Evolutionary conservation across 169 alveolate genomes (phyloP).

Genomic region (Sarcocystis neurona): DNA sequence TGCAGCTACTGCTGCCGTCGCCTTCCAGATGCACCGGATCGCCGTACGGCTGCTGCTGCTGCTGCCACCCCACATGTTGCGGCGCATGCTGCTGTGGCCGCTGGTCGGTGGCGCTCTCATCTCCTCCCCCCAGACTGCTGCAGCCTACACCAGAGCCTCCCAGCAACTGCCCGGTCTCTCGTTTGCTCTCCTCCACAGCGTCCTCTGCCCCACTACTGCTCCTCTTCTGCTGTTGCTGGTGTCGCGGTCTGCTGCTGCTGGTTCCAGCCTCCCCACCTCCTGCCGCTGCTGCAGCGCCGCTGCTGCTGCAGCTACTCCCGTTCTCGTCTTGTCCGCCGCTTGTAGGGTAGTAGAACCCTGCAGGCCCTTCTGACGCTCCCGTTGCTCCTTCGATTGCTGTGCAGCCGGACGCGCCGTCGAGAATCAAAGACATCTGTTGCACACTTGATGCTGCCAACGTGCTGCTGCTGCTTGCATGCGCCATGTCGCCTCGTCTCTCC

Average conservation of each 20-base stretch:
- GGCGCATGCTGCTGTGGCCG: no score
- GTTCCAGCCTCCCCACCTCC: background rate
- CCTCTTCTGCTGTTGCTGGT: no score
- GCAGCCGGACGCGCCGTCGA: background rate
- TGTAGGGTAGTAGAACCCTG: no score
- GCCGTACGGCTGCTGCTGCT: background rate
- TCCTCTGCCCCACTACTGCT: no score
- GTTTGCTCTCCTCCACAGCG: no score
- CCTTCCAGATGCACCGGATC: background rate
- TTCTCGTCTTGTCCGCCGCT: no score
- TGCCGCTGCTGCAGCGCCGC: background rate
- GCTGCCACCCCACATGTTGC: no score
- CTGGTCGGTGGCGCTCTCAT: no score
- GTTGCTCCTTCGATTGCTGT: background rate
- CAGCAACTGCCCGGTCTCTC: no score
- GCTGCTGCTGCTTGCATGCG: conserved; percentile 38
- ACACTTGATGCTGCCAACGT: background rate
- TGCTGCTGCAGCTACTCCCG: conserved; percentile 4
- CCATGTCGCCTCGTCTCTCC: no score
- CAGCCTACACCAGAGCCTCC: no score
- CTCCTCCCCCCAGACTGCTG: no score
- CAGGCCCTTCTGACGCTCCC: background rate
- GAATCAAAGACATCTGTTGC: background rate
- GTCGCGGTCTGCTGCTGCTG: background rate
- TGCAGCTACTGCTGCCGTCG: background rate